These are phyloP conservation scores for Pichia pseudocactophila DNA, from an alignment of 805 yeast genomes.

Conservation along the genomic window DNA sequence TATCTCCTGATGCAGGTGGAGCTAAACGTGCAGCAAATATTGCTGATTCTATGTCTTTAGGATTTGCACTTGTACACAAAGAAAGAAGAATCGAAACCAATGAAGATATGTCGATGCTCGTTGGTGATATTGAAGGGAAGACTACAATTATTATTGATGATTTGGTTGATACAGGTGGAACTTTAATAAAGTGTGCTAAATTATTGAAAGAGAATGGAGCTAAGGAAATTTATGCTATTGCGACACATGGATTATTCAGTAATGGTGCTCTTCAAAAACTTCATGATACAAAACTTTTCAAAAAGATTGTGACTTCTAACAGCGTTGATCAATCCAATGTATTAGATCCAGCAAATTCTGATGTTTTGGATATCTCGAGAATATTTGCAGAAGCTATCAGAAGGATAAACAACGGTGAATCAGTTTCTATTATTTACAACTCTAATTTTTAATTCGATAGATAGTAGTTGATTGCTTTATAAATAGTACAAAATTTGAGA, in stretches of 20 bases:
- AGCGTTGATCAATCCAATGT: conserved; percentile 76
- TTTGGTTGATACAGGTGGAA: conserved; percentile 85
- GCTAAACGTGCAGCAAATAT: conserved; percentile 94
- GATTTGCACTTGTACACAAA: conserved; percentile 92
- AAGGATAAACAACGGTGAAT: conserved; percentile 94
- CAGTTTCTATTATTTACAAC: conserved; percentile 87
- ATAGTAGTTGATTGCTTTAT: not conserved
- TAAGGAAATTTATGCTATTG: conserved; percentile 69
- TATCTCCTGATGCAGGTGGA: conserved; percentile 98
- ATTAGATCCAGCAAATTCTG: conserved; percentile 39
- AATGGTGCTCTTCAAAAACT: conserved; percentile 83
- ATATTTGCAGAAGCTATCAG: conserved; percentile 92
- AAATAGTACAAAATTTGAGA: not conserved
- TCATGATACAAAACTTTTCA: conserved; percentile 51
- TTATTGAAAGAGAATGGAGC: conserved; percentile 92
- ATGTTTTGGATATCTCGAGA: conserved; percentile 79
- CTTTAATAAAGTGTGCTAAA: conserved; percentile 87
- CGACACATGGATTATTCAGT: conserved; percentile 88
- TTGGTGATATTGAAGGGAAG: conserved; percentile 84
- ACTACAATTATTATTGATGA: conserved; percentile 92
- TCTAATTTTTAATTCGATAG: conserved; percentile 47
- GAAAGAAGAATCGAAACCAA: conserved; percentile 49
- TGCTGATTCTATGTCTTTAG: conserved; percentile 82
- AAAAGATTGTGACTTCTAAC: conserved; percentile 81
- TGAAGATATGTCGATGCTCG: conserved; percentile 72